Conservation (phyloP, 257 asterid genomes). For the Solanum lycopersicoides region DNA sequence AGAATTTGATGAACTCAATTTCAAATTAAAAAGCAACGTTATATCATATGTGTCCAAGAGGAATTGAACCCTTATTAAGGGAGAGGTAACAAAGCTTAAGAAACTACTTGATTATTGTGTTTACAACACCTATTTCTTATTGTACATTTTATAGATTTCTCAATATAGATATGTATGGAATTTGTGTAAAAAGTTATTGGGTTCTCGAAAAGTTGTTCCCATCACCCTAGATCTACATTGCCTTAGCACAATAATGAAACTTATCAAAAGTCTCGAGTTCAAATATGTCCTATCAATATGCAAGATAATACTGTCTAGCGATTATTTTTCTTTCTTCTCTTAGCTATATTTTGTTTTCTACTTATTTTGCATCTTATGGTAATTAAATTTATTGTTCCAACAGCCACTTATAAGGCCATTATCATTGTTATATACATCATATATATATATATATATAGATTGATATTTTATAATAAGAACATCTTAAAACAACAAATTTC, state of each 20-base stretch:
- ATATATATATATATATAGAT: too few relatives aligned
- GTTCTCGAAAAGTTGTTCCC: neutral
- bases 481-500: neutral
- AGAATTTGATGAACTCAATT: fast-evolving
- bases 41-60: neutral
- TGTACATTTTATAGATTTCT: neutral
- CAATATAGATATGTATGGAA: neutral
- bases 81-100: neutral
- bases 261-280: neutral
- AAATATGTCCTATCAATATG: neutral
- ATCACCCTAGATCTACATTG: neutral
- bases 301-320: neutral
- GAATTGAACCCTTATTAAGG: neutral
- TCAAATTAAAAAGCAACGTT: neutral
- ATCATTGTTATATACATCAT: too few relatives aligned
- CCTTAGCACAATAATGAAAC: neutral
- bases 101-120: neutral
- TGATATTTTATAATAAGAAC: too few relatives aligned
- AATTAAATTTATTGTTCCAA: neutral
- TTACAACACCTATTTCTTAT: neutral
- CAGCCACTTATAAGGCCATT: neutral
- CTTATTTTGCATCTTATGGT: neutral
- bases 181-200: neutral
- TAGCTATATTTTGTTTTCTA: neutral
- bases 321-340: neutral